Evolutionary conservation across 306 rosid genomes (phyloP).

Genomic region (Purshia tridentata): DNA sequence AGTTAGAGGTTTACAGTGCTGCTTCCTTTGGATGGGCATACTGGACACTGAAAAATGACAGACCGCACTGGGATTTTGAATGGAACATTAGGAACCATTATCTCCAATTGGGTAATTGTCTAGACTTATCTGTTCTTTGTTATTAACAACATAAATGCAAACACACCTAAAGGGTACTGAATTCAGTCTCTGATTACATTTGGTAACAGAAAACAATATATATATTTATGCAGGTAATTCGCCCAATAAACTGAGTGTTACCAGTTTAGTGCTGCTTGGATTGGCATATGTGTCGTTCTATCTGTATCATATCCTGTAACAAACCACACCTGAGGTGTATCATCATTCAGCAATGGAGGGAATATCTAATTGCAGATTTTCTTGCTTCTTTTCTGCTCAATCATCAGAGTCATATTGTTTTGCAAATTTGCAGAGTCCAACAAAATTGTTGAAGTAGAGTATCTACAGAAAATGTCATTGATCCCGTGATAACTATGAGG

Average conservation of each 20-base stretch:
- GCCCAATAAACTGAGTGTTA: constrained; percentile 34
- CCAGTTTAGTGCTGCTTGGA: constrained; percentile 34
- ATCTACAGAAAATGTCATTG: constrained; percentile 19
- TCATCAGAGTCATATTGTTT: constrained; percentile 25
- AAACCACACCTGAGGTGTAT: constrained; percentile 12
- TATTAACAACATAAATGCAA: not conserved
- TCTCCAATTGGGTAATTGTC: constrained; percentile 64
- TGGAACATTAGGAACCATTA: constrained; percentile 72
- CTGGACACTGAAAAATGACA: constrained; percentile 80
- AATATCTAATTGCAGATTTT: constrained; percentile 23
- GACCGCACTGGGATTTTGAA: constrained; percentile 84
- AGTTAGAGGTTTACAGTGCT: constrained; percentile 64
- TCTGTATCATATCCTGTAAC: constrained; percentile 42
- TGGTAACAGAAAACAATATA: not conserved
- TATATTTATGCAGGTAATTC: constrained; percentile 54
- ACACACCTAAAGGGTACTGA: not conserved
- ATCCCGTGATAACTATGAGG: constrained; percentile 14
- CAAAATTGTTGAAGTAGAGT: not conserved
- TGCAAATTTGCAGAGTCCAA: constrained; percentile 30
- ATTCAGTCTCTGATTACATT: not conserved
- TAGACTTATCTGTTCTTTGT: constrained; percentile 14
- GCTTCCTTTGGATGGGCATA: constrained; percentile 92
- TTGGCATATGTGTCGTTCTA: constrained; percentile 38
- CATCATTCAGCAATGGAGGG: constrained; percentile 12
- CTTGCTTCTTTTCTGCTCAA: constrained; percentile 16